Conservation (phyloP, 2,329 filamentous ascomycete species). For the Colletotrichum gloeosporioides region DNA sequence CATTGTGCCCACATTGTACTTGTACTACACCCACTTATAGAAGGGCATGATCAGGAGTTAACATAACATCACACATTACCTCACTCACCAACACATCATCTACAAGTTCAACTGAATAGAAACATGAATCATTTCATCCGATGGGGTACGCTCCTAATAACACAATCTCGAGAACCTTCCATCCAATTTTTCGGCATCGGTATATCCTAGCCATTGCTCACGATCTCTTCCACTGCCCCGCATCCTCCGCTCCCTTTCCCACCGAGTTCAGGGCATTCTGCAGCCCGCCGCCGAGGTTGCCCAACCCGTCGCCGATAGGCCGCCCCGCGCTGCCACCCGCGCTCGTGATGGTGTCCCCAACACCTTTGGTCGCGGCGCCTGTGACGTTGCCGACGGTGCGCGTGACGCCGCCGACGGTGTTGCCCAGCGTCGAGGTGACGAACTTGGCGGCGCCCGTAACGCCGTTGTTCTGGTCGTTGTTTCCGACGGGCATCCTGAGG, state of each 20-base stretch:
- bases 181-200: not conserved
- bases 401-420: conserved; percentile 43
- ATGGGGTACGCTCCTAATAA: not conserved
- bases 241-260: conserved; percentile 61
- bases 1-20: too few relatives aligned
- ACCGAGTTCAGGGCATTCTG: conserved; percentile 55
- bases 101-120: too few relatives aligned
- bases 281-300: conserved; percentile 57
- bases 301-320: conserved; percentile 60
- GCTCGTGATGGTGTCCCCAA: conserved; percentile 60
- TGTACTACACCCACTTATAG: too few relatives aligned
- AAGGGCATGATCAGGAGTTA: too few relatives aligned
- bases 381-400: conserved; percentile 46
- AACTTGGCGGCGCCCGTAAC: conserved; percentile 41
- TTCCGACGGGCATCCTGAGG: conserved; percentile 28
- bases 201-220: not conserved
- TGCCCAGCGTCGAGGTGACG: conserved; percentile 45
- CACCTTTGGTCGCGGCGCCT: conserved; percentile 59
- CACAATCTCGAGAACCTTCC: not conserved
- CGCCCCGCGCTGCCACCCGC: conserved; percentile 59
- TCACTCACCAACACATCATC: not conserved
- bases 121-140: not conserved
- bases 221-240: conserved; percentile 59
- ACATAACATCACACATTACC: too few relatives aligned
- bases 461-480: conserved; percentile 24